phyloP scores from a whole-genome alignment of 345 rosid species.

The Salix purpurea region DNA sequence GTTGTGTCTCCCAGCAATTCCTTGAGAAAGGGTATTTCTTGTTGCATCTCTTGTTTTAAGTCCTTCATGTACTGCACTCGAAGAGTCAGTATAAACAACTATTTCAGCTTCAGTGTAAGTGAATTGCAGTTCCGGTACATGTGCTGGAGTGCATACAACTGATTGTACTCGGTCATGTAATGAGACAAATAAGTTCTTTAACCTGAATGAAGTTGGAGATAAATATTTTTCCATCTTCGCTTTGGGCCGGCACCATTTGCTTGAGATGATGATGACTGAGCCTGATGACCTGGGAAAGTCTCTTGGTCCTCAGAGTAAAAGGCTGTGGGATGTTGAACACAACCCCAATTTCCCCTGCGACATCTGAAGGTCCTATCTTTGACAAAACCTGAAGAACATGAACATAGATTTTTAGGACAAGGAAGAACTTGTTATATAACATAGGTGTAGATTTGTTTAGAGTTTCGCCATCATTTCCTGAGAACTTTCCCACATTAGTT shows the following conservation, averaged over 20 bases:
- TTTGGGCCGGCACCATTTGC: conserved; percentile 63
- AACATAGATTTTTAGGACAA: background rate
- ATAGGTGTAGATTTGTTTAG: background rate
- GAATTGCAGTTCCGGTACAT: background rate
- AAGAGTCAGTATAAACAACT: conserved; percentile 5
- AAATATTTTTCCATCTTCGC: conserved; percentile 62
- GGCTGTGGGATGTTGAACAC: conserved; percentile 91
- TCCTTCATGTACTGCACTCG: conserved; percentile 54
- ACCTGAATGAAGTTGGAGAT: conserved; percentile 62
- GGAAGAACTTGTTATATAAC: background rate
- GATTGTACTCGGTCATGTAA: background rate
- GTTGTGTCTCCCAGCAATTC: conserved; percentile 46
- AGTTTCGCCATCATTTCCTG: background rate
- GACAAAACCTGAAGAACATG: conserved; percentile 44
- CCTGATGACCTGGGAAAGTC: conserved; percentile 84
- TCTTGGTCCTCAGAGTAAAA: conserved; percentile 59
- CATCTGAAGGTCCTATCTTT: conserved; percentile 59
- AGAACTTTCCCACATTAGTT: background rate
- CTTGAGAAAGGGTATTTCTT: conserved; percentile 51
- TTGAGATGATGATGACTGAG: conserved; percentile 77
- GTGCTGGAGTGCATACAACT: background rate
- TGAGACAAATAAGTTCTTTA: background rate
- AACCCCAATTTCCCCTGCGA: conserved; percentile 94
- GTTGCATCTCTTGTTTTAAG: conserved; percentile 47
- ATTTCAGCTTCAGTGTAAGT: background rate